These are phyloP conservation scores for Paecilomyces variotii DNA, from an alignment of 2,329 filamentous ascomycete genomes.

Conservation along the genomic window DNA sequence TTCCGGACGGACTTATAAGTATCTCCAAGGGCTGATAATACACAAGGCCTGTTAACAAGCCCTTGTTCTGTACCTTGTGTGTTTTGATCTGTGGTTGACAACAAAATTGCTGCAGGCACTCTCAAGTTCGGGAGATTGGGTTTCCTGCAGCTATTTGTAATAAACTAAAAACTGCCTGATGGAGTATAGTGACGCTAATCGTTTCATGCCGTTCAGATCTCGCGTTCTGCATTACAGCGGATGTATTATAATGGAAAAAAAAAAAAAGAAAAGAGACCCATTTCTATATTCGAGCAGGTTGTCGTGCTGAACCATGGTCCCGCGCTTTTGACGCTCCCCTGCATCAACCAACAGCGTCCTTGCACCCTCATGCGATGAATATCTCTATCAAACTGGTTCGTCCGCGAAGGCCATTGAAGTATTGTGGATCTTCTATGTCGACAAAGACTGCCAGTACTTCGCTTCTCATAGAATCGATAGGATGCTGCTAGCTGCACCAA, in stretches of 20 bases:
- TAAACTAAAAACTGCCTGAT: not conserved
- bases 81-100: not conserved
- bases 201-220: not conserved
- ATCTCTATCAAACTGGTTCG: no score
- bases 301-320: no score
- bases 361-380: no score
- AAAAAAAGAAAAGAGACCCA: not conserved
- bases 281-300: not conserved
- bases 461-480: no score
- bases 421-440: no score
- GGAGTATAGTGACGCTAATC: not conserved
- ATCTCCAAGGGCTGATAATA: not conserved
- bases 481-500: no score
- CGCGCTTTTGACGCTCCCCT: not conserved
- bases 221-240: not conserved
- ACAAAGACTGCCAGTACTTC: no score
- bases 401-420: no score
- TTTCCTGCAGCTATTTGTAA: not conserved
- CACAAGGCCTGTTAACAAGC: not conserved
- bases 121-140: not conserved
- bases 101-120: not conserved
- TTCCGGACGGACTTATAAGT: not conserved
- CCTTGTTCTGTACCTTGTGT: not conserved
- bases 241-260: not conserved
- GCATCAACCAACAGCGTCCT: not conserved